Base-by-base conservation (phyloP, 78 protist species). In the Chrysochromulina parva region DNA sequence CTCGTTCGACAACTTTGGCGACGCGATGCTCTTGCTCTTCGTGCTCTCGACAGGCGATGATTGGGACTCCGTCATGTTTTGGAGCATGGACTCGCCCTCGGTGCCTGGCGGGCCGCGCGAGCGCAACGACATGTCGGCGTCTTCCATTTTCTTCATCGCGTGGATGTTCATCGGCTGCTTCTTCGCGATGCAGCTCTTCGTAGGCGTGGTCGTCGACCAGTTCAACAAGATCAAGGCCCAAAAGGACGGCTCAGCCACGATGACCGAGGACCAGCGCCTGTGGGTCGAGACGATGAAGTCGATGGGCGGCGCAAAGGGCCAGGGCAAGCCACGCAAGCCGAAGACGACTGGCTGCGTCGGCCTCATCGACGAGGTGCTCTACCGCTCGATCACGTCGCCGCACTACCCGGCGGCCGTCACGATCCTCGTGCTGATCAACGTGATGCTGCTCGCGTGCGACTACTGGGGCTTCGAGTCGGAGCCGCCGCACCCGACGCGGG, bases 1-100 rank as follows among this genome's bases (percentile, higher is more conserved):
- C 57, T 74, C 82, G 26, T 74, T 74, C 82, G 82, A 74, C 82
- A n/a, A 74, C 55, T 48, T 74, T 48, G 82, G 82, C 3, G 26
- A 28, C 20, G 13, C 82, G n/a, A 74, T 74, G 82, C 82, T 74
- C 55, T 13, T 74, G 26, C 82, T 74, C 28, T 74, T 48, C 82
- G 57, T 74, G 26, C 4, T 19, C 58, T 48, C 57, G 19, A 74
- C 57, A 1, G 82, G 82, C 1, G 62, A 58, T 0, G 82, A 20
- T 3, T 78, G 59, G 62, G 17, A 53, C 3, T 16, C 1, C 3
- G 1, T 53, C 14, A 78, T 78, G 86, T 24, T 52, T 62, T 0
- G 22, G 9, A 19, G 5, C 6, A 24, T 53, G 62, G 86, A 78
- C 47, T 3, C 62, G 47, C 19, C 1, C 62, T 28, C 6, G 11